Percentiles rank a stretch among this genome's conserved stretches.
These are phyloP conservation scores for Boletales sp. DNA, from an alignment of 768 basidiomycete species.

Conservation along the genomic window DNA sequence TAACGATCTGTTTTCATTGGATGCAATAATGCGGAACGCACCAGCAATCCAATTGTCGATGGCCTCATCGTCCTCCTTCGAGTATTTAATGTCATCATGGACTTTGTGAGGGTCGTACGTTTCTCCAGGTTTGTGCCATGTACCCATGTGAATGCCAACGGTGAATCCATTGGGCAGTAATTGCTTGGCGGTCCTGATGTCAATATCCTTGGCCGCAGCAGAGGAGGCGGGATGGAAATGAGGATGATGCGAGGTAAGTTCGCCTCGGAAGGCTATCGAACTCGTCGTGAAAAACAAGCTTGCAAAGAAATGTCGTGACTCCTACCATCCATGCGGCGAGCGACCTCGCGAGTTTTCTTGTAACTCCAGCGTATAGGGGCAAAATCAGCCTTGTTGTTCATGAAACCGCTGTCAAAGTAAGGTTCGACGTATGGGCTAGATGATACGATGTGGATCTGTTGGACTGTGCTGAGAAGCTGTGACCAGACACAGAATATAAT, in stretches of 20 bases:
- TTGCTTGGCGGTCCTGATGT: constrained; percentile 63
- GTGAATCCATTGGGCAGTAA: constrained; percentile 58
- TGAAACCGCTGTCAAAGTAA: constrained; percentile 70
- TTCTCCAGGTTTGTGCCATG: constrained; percentile 58
- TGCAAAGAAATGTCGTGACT: no score
- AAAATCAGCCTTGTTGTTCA: constrained; percentile 77
- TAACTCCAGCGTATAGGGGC: constrained; percentile 75
- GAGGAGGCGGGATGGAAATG: constrained; percentile 69
- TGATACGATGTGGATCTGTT: constrained; percentile 59
- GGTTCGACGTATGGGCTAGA: constrained; percentile 61
- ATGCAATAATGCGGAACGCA: background rate
- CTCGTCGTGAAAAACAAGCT: background rate
- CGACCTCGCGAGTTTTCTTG: constrained; percentile 72
- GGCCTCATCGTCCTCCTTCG: constrained; percentile 63
- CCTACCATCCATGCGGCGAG: constrained; percentile 66
- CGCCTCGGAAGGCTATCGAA: constrained; percentile 59
- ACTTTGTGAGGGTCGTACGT: constrained; percentile 51
- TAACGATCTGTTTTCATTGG: background rate
- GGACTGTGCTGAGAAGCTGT: background rate
- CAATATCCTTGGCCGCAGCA: constrained; percentile 58
- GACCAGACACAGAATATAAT: background rate
- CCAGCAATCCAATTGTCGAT: constrained; percentile 68
- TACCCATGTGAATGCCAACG: constrained; percentile 71
- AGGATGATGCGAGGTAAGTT: constrained; percentile 69
- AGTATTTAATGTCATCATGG: constrained; percentile 64